Base-by-base conservation (phyloP, 2,329 filamentous ascomycete genomes). In the Tolypocladium tropicale region DNA sequence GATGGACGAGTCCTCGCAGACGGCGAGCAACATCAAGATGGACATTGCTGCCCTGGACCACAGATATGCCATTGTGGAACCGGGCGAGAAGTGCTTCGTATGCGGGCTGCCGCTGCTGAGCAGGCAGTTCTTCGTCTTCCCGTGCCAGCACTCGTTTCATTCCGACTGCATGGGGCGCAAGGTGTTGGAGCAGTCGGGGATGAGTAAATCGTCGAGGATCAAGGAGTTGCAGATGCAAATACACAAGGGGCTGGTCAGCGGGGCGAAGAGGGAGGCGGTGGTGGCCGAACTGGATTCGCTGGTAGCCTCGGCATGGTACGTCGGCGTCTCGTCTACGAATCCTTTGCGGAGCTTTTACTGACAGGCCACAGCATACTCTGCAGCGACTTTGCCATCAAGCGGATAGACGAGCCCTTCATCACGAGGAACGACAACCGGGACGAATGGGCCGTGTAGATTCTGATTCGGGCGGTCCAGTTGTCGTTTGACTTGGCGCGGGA, bases 71-170 rank as follows among this genome's bases (percentile, higher is more conserved):
- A 95, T 99, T 60, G 94, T 99, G 7, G 92, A 96, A 68, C 93
- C 94, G 0, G 94, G 94, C 0, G 94, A 99, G 76, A 86, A 90
- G 68, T 99, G 94, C 71, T 95, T 93, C 74, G 83, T 88, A 2
- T 99, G 94, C 67, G 83, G 85, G 0, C 73, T 97, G 56, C 94
- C 94, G 11, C 74, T 99, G 55, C 78, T 99, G 18, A 92, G 89
- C 66, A 77, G 92, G 55, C 92, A 96, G 65, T 99, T 99, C 73
- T 99, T 97, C 64, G 94, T 99, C 21, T 99, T 99, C 63, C 94
- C 94, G 0, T 99, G 94, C 71, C 94, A 99, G 75, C 94, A 99
- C 72, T 89, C 92, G 4, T 99, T 99, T 67, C 94, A 99, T 71
- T 93, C 89, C 46, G 94, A 99, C 68, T 99, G 94, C 69, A 74